Evolutionary conservation across 148 eudicot genomes (phyloP).

Genomic region (Rhododendron mucronatum): DNA sequence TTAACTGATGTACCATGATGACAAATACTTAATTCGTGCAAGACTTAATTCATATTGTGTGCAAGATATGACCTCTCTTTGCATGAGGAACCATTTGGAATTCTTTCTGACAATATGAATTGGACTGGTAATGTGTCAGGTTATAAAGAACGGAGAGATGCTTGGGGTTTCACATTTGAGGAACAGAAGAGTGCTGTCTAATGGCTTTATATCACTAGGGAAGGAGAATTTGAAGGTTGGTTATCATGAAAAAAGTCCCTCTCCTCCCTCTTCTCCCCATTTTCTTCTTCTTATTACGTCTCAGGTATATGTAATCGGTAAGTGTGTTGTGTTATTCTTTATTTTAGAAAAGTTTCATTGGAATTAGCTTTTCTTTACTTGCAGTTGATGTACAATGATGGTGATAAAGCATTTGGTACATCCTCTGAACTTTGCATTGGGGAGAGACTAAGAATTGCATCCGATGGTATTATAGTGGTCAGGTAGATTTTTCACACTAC

Average conservation of each 20-base stretch:
- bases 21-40: no score
- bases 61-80: background rate
- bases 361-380: conserved; percentile 9
- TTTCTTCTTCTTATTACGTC: background rate
- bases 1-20: background rate
- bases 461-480: conserved; percentile 88
- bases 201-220: conserved; percentile 84
- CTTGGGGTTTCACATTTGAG: conserved; percentile 95
- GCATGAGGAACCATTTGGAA: background rate
- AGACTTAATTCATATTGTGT: background rate
- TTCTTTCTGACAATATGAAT: background rate
- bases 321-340: background rate
- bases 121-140: conserved; percentile 36
- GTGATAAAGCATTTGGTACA: conserved; percentile 98
- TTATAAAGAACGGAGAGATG: conserved; percentile 98
- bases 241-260: conserved; percentile 1
- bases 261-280: background rate
- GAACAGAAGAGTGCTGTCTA: conserved; percentile 81
- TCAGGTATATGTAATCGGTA: background rate
- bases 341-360: conserved; percentile 14
- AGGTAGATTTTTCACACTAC: conserved; percentile 40
- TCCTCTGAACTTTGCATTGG: conserved; percentile 86
- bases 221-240: conserved; percentile 89
- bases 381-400: conserved; percentile 98
- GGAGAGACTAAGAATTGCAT: conserved; percentile 84